Base-by-base conservation (phyloP, 1,284 basidiomycete genomes). In the Nidula niveotomentosa region DNA sequence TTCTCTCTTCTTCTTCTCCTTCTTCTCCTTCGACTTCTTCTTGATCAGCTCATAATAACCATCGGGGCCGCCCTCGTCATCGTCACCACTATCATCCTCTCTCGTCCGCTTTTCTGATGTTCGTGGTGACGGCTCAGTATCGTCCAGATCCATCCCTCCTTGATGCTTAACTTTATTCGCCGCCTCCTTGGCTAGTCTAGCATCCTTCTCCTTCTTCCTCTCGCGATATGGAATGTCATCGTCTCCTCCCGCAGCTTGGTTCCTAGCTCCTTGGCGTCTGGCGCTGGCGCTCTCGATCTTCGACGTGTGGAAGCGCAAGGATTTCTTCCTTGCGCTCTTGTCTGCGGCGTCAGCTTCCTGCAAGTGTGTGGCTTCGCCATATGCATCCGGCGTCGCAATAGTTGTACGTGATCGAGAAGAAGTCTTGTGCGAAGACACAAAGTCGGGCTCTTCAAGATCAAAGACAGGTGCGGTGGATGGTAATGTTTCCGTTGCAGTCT, bases 11-110 rank as follows among this genome's bases (percentile, higher is more conserved):
- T 93, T 95, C 62, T 82, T 81, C 59, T 82, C 83, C 72, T 92
- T 93, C 67, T 81, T 84, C 54, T 85, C 84, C 56, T 85, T 86
- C 62, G 85, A 84, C 58, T 81, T 78, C 62, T 83, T 82, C 75
- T 91, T 87, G 58, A 97, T 88, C 47, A 96, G 81, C 54, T 94
- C 89, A 65, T 97, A 96, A 71, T 97, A 97, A 7, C 88, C 93
- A 54, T 90, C 79, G 9, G 72, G 75, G 13, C 70, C 78, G 47
- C 76, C 71, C 45, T 65, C 70, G 48, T 72, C 73, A 2, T 73
- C 80, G 33, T 73, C 76, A 10, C 76, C 81, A 9, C 74, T 74
- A 12, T 74, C 74, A 35, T 77, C 70, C 60, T 81, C 76, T 56
- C 77, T 69, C 60, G 79, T 76, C 60, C 76, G 76, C 62, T 80